A percentile compares a stretch with the other conserved stretches of the same genome.
Conservation (phyloP, 2,329 filamentous ascomycete species). For the Amphichorda felina region DNA sequence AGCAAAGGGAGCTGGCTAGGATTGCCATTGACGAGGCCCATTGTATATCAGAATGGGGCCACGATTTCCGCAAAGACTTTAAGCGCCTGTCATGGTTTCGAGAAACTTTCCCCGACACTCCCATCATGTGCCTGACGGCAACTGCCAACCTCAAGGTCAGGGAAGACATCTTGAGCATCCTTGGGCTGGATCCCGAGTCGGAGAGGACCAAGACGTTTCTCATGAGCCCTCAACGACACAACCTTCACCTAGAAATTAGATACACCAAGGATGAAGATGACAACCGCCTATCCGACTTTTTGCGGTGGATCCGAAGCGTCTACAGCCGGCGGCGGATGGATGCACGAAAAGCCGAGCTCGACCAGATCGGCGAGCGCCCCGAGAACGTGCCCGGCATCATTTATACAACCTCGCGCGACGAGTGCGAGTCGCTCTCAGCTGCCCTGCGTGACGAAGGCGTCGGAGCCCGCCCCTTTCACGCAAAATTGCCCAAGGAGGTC, state of each 20-base stretch:
- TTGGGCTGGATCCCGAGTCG: constrained; percentile 50
- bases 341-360: constrained; percentile 47
- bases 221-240: constrained; percentile 73
- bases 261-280: constrained; percentile 70
- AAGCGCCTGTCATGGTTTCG: constrained; percentile 81
- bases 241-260: constrained; percentile 82
- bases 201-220: constrained; percentile 61
- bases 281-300: constrained; percentile 59
- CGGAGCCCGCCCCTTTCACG: constrained; percentile 62
- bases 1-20: constrained; percentile 74
- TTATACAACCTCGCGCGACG: constrained; percentile 63
- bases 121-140: constrained; percentile 85
- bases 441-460: constrained; percentile 57
- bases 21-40: constrained; percentile 92
- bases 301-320: constrained; percentile 64
- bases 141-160: constrained; percentile 76
- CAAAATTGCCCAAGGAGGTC: constrained; percentile 52
- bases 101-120: constrained; percentile 67
- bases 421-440: constrained; percentile 60
- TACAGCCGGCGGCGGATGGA: constrained; percentile 55
- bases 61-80: constrained; percentile 92
- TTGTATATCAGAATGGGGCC: constrained; percentile 96
- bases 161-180: constrained; percentile 66
- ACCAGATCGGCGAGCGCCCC: constrained; percentile 36
- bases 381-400: constrained; percentile 67